Evolutionary conservation across 2,329 filamentous ascomycete genomes (phyloP).

Genomic region (Sporothrix euskadiensis): DNA sequence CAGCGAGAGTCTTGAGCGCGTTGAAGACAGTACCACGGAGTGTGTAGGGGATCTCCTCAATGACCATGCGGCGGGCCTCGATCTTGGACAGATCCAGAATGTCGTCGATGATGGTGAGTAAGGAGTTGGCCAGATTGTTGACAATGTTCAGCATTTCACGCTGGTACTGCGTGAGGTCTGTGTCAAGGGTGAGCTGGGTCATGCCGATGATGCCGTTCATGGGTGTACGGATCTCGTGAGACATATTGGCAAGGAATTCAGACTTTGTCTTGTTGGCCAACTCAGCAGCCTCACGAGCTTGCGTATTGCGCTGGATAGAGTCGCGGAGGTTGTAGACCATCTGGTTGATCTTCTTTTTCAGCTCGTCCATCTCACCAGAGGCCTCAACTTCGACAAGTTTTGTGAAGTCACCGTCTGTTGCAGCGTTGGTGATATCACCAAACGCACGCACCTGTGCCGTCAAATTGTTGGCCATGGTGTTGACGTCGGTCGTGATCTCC

Average conservation of each 20-base stretch:
- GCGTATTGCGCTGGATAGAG: constrained; percentile 94
- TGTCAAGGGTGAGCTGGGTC: constrained; percentile 94
- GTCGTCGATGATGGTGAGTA: constrained; percentile 94
- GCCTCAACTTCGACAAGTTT: constrained; percentile 96
- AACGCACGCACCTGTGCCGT: constrained; percentile 97
- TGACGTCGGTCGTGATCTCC: constrained; percentile 95
- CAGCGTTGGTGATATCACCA: constrained; percentile 96
- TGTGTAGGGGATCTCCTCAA: constrained; percentile 96
- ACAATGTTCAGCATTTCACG: constrained; percentile 99
- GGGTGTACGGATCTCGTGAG: constrained; percentile 94
- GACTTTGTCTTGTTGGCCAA: constrained; percentile 98
- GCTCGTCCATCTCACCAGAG: constrained; percentile 97
- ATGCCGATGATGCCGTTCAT: constrained; percentile 99
- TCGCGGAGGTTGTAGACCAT: constrained; percentile 97
- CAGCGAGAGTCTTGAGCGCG: constrained; percentile 92
- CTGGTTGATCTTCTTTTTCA: constrained; percentile 98
- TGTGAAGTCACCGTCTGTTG: constrained; percentile 94
- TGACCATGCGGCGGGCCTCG: constrained; percentile 95
- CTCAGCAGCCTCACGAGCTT: constrained; percentile 88
- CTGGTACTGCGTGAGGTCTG: constrained; percentile 90
- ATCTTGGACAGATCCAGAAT: constrained; percentile 76
- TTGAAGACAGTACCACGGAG: constrained; percentile 95
- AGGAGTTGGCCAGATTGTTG: constrained; percentile 90
- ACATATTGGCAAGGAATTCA: constrained; percentile 98
- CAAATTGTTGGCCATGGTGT: constrained; percentile 78